Evolutionary conservation across 192 early-diverging fungal species (phyloP).

Genomic region (Coemansia sp.): DNA sequence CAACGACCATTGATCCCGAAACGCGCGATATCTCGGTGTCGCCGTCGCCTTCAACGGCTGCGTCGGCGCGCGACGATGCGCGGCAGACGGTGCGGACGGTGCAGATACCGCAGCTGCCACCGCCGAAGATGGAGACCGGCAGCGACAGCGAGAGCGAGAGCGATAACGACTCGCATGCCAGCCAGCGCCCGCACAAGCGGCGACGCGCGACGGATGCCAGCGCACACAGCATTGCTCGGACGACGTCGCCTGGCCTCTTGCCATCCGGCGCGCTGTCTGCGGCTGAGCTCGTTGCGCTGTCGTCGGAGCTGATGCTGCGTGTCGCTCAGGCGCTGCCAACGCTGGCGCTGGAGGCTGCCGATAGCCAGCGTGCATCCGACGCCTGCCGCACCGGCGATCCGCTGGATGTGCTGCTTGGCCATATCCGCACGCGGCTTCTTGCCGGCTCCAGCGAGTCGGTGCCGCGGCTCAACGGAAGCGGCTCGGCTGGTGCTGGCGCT

Average conservation of each 20-base stretch:
- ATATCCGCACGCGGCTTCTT: conserved; percentile 21
- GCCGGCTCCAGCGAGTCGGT: not conserved
- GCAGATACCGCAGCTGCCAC: not conserved
- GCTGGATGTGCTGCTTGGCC: conserved; percentile 26
- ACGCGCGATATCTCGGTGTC: conserved; percentile 53
- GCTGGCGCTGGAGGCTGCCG: conserved; percentile 35
- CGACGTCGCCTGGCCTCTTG: conserved; percentile 12
- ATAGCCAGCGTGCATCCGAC: not conserved
- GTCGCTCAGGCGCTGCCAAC: conserved; percentile 43
- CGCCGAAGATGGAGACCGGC: not conserved
- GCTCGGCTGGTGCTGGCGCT: not conserved
- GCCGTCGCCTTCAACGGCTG: conserved; percentile 38
- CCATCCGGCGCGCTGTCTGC: conserved; percentile 33
- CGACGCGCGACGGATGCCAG: conserved; percentile 42
- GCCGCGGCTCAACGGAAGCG: not conserved
- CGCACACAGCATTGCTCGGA: conserved; percentile 16
- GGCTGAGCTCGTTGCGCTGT: conserved; percentile 48
- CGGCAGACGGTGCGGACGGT: not conserved
- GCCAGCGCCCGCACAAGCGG: conserved; percentile 24
- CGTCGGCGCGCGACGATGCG: conserved; percentile 9
- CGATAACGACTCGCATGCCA: conserved; percentile 10
- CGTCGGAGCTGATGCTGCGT: conserved; percentile 49
- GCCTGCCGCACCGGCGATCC: conserved; percentile 14
- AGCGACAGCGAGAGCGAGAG: conserved; percentile 2
- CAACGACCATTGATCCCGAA: conserved; percentile 27